Conservation (phyloP, 2,329 filamentous ascomycete genomes). For the Ophiocordyceps camponoti-leonardi region DNA sequence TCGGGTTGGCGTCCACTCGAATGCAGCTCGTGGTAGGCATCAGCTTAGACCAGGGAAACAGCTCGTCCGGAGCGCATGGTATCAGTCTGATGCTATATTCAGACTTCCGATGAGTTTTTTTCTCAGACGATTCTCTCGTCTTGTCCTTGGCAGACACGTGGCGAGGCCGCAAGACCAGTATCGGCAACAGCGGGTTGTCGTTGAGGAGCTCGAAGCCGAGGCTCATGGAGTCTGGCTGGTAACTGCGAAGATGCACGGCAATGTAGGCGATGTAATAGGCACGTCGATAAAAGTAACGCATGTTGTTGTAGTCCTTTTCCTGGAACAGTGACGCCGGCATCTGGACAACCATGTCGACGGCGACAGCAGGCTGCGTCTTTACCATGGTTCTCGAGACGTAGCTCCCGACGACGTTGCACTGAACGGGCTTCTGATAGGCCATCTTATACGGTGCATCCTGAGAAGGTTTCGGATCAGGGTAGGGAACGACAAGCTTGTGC, state of each 20-base stretch:
- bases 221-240: slow-evolving; percentile 33
- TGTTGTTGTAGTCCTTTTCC: slow-evolving; percentile 84
- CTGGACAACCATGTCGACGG: slow-evolving; percentile 70
- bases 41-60: slow-evolving; percentile 59
- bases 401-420: slow-evolving; percentile 79
- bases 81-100: slow-evolving; percentile 57
- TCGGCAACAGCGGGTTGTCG: slow-evolving; percentile 61
- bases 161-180: slow-evolving; percentile 31
- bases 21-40: slow-evolving; percentile 53
- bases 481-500: slow-evolving; percentile 59
- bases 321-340: slow-evolving; percentile 73
- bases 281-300: slow-evolving; percentile 88
- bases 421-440: slow-evolving; percentile 55
- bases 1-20: slow-evolving; percentile 30
- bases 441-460: slow-evolving; percentile 70
- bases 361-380: slow-evolving; percentile 38
- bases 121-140: slow-evolving; percentile 1
- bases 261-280: slow-evolving; percentile 82
- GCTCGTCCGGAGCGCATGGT: slow-evolving; percentile 48
- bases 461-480: slow-evolving; percentile 61
- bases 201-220: slow-evolving; percentile 49
- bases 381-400: slow-evolving; percentile 62
- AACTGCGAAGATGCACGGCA: slow-evolving; percentile 48
- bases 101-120: slow-evolving; percentile 12
- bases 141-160: neutral